phyloP scores from a whole-genome alignment of 495 filamentous ascomycete species.

The Venustampulla echinocandica region DNA sequence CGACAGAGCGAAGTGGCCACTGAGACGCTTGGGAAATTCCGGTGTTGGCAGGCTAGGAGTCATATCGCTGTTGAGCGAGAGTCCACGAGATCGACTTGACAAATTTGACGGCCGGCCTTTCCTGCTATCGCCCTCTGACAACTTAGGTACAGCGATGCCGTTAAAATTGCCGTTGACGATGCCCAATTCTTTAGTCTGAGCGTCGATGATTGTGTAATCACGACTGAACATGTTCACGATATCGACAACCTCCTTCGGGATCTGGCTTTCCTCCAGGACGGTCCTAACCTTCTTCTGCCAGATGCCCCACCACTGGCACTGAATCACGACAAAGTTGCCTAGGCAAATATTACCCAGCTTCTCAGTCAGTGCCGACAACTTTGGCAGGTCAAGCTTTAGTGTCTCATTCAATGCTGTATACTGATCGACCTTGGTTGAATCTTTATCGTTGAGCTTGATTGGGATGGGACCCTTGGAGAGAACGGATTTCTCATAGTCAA shows the following conservation, averaged over 20 bases:
- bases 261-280: slow-evolving; percentile 54
- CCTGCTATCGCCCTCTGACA: slow-evolving; percentile 5
- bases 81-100: slow-evolving; percentile 32
- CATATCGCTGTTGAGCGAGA: slow-evolving; percentile 55
- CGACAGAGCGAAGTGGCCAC: slow-evolving; percentile 45
- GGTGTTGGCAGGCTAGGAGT: slow-evolving; percentile 53
- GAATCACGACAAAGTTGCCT: slow-evolving; percentile 71
- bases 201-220: slow-evolving; percentile 58
- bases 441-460: slow-evolving; percentile 74
- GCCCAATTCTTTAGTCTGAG: slow-evolving; percentile 31
- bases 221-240: slow-evolving; percentile 63
- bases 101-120: slow-evolving; percentile 15
- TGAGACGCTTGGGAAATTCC: slow-evolving; percentile 47
- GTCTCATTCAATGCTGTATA: slow-evolving; percentile 86
- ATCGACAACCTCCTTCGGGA: slow-evolving; percentile 55
- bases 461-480: slow-evolving; percentile 65
- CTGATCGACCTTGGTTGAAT: slow-evolving; percentile 70
- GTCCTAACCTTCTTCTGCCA: slow-evolving; percentile 73
- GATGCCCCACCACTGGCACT: slow-evolving; percentile 66
- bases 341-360: slow-evolving; percentile 73
- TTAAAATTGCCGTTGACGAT: slow-evolving; percentile 19
- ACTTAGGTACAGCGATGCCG: background rate
- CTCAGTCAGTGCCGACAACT: slow-evolving; percentile 68
- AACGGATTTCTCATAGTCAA: slow-evolving; percentile 68
- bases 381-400: slow-evolving; percentile 84